Percentiles rank a stretch among this genome's conserved stretches.
These are phyloP conservation scores for Haplosporangium gracile DNA, from an alignment of 192 early-diverging fungal genomes.

Conservation along the genomic window DNA sequence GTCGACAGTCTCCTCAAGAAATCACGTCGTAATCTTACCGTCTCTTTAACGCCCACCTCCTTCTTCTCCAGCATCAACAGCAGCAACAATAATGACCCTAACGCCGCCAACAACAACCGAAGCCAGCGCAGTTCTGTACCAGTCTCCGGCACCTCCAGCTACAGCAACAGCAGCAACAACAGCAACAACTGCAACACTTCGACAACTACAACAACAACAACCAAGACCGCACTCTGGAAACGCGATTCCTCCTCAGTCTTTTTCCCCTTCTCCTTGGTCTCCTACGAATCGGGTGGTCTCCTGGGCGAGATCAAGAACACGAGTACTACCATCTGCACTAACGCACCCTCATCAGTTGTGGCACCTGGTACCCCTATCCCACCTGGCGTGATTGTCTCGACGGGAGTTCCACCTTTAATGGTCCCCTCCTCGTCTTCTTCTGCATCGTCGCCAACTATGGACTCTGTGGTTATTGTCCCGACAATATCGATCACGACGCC, in stretches of 20 bases:
- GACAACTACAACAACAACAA: neutral
- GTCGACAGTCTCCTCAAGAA: neutral
- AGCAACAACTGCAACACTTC: slow-evolving; percentile 2
- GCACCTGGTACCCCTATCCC: slow-evolving; percentile 35
- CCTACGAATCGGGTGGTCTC: slow-evolving; percentile 41
- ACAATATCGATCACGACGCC: neutral
- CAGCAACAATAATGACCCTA: neutral
- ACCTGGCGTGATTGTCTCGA: slow-evolving; percentile 29
- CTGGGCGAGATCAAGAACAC: slow-evolving; percentile 36
- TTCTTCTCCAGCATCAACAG: neutral
- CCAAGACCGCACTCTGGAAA: slow-evolving; percentile 24
- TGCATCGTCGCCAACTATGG: neutral
- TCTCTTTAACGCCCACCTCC: neutral
- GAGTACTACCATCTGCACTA: slow-evolving; percentile 25
- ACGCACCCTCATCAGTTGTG: slow-evolving; percentile 17
- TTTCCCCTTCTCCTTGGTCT: slow-evolving; percentile 43
- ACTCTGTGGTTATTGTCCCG: neutral
- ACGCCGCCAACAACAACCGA: neutral
- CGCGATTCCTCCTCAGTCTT: slow-evolving; percentile 21
- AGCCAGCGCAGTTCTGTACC: neutral
- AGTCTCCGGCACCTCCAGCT: neutral
- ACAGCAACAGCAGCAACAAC: neutral
- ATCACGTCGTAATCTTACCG: slow-evolving; percentile 6
- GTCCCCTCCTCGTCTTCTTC: neutral
- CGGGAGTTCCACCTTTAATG: slow-evolving; percentile 10